Conservation (phyloP, 768 basidiomycete genomes). For the Mrakia blollopis region DNA sequence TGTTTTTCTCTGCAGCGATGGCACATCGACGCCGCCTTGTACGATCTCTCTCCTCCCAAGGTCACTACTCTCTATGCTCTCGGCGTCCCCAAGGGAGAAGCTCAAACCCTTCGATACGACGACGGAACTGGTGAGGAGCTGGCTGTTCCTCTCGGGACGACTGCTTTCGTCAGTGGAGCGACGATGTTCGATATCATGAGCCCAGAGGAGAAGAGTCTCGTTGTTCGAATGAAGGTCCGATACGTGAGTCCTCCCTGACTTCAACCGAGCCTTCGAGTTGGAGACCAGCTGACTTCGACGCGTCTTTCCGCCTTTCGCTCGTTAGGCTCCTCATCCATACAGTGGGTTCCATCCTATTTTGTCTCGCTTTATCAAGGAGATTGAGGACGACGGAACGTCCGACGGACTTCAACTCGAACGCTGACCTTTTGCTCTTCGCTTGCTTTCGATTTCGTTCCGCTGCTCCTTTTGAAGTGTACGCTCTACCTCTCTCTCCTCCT, state of each 20-base stretch:
- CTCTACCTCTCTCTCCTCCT: neutral
- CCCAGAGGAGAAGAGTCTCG: conserved; percentile 66
- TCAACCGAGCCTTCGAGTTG: no score
- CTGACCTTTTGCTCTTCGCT: no score
- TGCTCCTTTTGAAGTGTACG: no score
- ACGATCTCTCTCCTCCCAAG: conserved; percentile 52
- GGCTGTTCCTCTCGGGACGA: conserved; percentile 75
- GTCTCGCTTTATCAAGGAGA: no score
- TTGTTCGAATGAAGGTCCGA: conserved; percentile 66
- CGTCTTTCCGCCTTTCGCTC: neutral
- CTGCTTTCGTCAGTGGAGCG: conserved; percentile 66
- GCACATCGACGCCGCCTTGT: conserved; percentile 70
- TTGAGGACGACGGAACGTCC: no score
- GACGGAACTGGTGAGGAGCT: conserved; percentile 83
- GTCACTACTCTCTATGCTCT: conserved; percentile 82
- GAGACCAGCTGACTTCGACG: neutral
- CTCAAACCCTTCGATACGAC: conserved; percentile 58
- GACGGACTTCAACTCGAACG: no score
- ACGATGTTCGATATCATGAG: conserved; percentile 79
- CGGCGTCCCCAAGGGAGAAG: conserved; percentile 60
- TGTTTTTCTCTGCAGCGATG: conserved; percentile 30
- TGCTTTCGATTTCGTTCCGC: neutral
- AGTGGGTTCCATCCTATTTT: no score
- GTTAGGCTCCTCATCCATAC: conserved; percentile 23
- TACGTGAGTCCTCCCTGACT: conserved; percentile 50